Evolutionary conservation across 169 alveolate genomes (phyloP).

Genomic region (Babesia divergens): DNA sequence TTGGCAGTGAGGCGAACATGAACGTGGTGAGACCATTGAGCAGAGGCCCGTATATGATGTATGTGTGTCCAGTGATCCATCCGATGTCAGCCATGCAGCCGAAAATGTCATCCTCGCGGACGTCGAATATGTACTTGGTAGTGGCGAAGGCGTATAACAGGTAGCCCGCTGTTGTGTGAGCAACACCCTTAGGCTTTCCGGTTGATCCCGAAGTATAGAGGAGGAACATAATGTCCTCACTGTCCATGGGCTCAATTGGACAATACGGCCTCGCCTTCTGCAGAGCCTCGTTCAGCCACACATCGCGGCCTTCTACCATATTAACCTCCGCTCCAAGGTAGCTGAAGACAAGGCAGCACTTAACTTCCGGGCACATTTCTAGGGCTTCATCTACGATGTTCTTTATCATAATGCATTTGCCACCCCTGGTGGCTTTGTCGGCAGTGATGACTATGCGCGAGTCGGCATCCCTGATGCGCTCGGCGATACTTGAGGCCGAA

Average conservation of each 20-base stretch:
- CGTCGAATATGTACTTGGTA: conserved; percentile 86
- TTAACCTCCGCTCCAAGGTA: conserved; percentile 61
- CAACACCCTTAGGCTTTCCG: conserved; percentile 95
- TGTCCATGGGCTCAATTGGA: conserved; percentile 90
- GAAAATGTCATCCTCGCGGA: conserved; percentile 84
- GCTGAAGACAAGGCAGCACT: conserved; percentile 33
- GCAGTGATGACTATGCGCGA: conserved; percentile 61
- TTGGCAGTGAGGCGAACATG: conserved; percentile 93
- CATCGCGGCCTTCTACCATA: conserved; percentile 75
- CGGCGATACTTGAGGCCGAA: conserved; percentile 90
- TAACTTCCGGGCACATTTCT: conserved; percentile 37
- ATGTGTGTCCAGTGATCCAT: conserved; percentile 98
- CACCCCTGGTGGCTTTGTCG: conserved; percentile 51
- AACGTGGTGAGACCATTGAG: conserved; percentile 90
- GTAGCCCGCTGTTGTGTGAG: conserved; percentile 92
- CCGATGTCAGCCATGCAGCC: conserved; percentile 96
- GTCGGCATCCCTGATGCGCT: conserved; percentile 87
- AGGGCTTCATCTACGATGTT: conserved; percentile 59
- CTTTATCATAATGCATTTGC: conserved; percentile 57
- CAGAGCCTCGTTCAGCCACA: conserved; percentile 80
- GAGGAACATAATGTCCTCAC: conserved; percentile 91
- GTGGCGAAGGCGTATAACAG: conserved; percentile 87
- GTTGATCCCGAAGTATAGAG: conserved; percentile 96
- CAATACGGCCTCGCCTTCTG: conserved; percentile 86
- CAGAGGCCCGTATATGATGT: conserved; percentile 93